phyloP scores from a whole-genome alignment of 225 moss, liverwort and hornwort genomes.

The Ulota crispa region DNA sequence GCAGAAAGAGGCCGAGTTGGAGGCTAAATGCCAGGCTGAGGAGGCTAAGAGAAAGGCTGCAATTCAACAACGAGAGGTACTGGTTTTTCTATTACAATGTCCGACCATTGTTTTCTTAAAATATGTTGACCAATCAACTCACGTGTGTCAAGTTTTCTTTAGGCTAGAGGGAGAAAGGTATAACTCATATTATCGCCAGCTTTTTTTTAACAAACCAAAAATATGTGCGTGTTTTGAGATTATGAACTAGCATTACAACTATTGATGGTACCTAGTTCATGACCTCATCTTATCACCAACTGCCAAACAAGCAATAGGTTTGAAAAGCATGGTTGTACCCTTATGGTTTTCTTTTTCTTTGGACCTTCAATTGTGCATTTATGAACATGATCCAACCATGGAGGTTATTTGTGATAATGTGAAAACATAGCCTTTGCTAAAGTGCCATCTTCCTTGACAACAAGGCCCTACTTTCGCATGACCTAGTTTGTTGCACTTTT shows the following conservation, averaged over 20 bases:
- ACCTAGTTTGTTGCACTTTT: background rate
- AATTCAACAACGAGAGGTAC: slow-evolving; percentile 36
- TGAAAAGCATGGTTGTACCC: background rate
- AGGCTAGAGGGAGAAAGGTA: background rate
- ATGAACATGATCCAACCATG: background rate
- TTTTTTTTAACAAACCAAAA: background rate
- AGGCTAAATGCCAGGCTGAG: slow-evolving; percentile 31
- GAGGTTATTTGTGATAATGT: background rate
- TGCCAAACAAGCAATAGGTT: background rate
- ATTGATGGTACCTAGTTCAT: background rate
- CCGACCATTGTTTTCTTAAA: background rate
- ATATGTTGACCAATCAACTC: background rate
- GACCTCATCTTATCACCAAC: background rate
- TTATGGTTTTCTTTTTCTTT: background rate
- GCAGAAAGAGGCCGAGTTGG: slow-evolving; percentile 36
- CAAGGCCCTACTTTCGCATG: background rate
- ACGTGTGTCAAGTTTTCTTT: background rate
- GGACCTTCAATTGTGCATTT: background rate
- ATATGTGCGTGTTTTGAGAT: background rate
- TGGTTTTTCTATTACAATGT: background rate
- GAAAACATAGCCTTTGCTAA: background rate
- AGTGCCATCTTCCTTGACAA: background rate
- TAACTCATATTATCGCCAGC: background rate
- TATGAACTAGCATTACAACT: background rate
- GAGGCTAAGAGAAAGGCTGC: slow-evolving; percentile 29